These are phyloP conservation scores for Amanita pallidorosea DNA, from an alignment of 768 basidiomycete species.

Conservation along the genomic window DNA sequence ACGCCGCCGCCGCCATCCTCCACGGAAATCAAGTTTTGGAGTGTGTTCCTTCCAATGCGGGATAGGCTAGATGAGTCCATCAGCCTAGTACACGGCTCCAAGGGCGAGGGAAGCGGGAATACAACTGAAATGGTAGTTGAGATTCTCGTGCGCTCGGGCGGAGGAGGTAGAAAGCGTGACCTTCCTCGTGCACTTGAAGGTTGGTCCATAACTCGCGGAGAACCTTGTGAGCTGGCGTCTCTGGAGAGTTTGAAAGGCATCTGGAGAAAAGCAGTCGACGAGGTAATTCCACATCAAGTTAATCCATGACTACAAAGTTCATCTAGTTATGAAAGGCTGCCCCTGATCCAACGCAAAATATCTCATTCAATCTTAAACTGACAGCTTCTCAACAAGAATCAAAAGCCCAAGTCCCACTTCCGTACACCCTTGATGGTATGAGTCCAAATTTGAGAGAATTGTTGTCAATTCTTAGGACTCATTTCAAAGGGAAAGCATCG, in stretches of 20 bases:
- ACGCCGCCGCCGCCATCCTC: conserved; percentile 59
- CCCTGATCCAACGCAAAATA: conserved; percentile 53
- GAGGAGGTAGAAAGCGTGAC: conserved; percentile 34
- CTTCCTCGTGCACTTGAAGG: conserved; percentile 57
- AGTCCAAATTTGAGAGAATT: background rate
- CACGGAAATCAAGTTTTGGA: conserved; percentile 67
- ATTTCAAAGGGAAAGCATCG: conserved; percentile 9
- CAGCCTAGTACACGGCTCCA: conserved; percentile 45
- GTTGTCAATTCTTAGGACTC: background rate
- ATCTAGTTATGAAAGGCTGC: conserved; percentile 16
- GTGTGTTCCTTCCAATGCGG: conserved; percentile 59
- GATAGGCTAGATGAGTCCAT: conserved; percentile 51
- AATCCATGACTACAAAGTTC: conserved; percentile 1
- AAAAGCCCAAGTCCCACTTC: conserved; percentile 75
- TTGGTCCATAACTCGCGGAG: conserved; percentile 30
- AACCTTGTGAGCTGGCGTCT: conserved; percentile 36
- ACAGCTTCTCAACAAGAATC: conserved; percentile 75
- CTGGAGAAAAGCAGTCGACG: conserved; percentile 25
- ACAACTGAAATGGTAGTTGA: conserved; percentile 50
- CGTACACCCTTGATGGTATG: conserved; percentile 81
- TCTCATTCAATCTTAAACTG: conserved; percentile 84
- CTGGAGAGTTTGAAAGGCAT: conserved; percentile 42
- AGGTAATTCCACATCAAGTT: conserved; percentile 19
- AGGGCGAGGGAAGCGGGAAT: conserved; percentile 38
- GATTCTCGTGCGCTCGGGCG: conserved; percentile 36